These are phyloP conservation scores for Solanum aculeatissimum DNA, from an alignment of 305 asterid species.

Conservation along the genomic window DNA sequence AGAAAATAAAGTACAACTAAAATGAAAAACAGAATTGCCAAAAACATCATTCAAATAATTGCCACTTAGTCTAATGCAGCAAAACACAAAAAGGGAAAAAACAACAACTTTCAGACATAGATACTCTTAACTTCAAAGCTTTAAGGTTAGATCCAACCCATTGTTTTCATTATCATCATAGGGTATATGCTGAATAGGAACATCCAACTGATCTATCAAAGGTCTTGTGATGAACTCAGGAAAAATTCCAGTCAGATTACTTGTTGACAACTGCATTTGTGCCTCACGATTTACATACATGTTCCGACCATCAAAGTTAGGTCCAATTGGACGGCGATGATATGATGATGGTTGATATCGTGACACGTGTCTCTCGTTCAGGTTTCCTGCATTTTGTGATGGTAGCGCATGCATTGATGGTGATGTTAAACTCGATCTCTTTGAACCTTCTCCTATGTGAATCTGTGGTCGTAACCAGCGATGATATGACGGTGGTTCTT, in stretches of 20 bases:
- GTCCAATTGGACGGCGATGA: not conserved
- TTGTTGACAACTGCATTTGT: not conserved
- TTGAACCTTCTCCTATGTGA: too few relatives aligned
- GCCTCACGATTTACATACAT: too few relatives aligned
- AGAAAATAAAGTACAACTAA: not conserved
- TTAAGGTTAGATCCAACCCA: not conserved
- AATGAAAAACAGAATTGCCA: not conserved
- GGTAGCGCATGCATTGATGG: too few relatives aligned
- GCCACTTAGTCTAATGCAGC: not conserved
- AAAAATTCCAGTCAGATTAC: too few relatives aligned
- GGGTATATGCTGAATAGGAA: not conserved
- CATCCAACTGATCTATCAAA: not conserved
- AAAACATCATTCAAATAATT: not conserved
- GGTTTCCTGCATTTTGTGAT: too few relatives aligned
- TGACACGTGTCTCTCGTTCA: too few relatives aligned
- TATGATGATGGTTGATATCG: too few relatives aligned
- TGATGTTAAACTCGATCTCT: too few relatives aligned
- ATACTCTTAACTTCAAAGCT: not conserved
- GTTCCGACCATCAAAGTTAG: not conserved
- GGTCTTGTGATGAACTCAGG: not conserved
- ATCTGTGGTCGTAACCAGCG: too few relatives aligned
- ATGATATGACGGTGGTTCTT: too few relatives aligned
- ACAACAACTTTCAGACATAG: not conserved
- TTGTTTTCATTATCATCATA: not conserved
- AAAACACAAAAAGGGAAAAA: not conserved